Evolutionary conservation across 2,329 filamentous ascomycete genomes (phyloP).

Genomic region (Diaporthe batatas): DNA sequence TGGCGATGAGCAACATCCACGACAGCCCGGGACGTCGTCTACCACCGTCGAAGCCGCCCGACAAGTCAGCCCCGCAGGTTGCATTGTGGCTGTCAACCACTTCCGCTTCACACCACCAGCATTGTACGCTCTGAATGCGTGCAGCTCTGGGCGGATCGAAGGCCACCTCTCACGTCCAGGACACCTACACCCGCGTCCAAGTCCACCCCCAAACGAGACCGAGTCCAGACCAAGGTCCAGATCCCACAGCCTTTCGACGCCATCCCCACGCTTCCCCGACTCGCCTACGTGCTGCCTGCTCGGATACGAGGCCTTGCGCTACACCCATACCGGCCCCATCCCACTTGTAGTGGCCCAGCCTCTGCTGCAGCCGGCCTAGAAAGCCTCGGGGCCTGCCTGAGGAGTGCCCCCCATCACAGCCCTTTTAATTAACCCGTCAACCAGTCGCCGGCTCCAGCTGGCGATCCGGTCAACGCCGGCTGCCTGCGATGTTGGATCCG

Average conservation of each 20-base stretch:
- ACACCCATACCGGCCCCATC: conserved; percentile 21
- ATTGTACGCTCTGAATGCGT: neutral
- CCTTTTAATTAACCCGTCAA: conserved; percentile 17
- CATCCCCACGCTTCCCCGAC: conserved; percentile 33
- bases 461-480: conserved; percentile 32
- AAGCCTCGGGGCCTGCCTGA: conserved; percentile 17
- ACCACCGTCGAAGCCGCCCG: neutral
- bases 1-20: conserved; percentile 34
- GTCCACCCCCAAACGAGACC: neutral
- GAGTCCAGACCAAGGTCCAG: conserved; percentile 1
- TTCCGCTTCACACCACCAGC: conserved; percentile 1
- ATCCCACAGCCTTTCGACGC: conserved; percentile 12
- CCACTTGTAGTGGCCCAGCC: conserved; percentile 22
- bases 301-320: conserved; percentile 30
- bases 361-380: conserved; percentile 30
- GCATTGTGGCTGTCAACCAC: conserved; percentile 35
- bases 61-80: neutral
- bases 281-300: conserved; percentile 14
- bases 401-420: conserved; percentile 31
- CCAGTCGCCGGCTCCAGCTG: conserved; percentile 25
- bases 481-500: neutral
- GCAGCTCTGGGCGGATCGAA: neutral
- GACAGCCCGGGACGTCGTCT: conserved; percentile 9
- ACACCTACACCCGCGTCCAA: too few species aligned
- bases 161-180: neutral